phyloP scores from a whole-genome alignment of 2,329 filamentous ascomycete genomes.

The Colletotrichum sp. region DNA sequence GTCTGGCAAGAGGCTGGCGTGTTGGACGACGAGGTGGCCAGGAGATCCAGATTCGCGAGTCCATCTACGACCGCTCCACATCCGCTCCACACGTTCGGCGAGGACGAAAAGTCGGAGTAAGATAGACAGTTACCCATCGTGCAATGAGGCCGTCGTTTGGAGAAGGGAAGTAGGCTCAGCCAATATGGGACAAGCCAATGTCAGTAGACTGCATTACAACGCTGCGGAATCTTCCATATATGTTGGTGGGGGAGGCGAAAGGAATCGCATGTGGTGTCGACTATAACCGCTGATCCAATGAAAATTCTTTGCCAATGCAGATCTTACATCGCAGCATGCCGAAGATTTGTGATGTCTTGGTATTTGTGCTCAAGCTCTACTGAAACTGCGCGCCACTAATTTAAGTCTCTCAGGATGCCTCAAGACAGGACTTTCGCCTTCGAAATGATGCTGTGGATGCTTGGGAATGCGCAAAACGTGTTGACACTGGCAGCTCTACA shows the following conservation, averaged over 20 bases:
- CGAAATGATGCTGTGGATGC: background rate
- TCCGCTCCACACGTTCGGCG: background rate
- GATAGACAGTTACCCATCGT: background rate
- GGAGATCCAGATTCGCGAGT: background rate
- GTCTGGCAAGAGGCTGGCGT: background rate
- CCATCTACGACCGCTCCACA: background rate
- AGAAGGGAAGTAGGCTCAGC: accelerated
- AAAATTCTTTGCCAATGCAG: background rate
- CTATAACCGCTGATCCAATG: background rate
- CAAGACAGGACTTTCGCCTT: background rate
- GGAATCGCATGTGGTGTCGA: background rate
- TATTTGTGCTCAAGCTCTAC: background rate
- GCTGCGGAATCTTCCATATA: background rate
- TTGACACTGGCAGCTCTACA: no score
- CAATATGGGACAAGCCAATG: background rate
- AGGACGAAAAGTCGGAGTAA: accelerated
- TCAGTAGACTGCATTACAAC: background rate
- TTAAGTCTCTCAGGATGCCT: background rate
- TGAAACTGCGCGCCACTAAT: background rate
- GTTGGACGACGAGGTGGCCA: background rate
- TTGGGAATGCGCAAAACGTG: no score
- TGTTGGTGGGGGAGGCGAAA: background rate
- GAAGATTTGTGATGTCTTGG: background rate
- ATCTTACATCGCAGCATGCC: background rate
- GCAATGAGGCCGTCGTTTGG: accelerated